Base-by-base conservation (phyloP, 2,329 filamentous ascomycete genomes). In the Colletotrichum navitas region DNA sequence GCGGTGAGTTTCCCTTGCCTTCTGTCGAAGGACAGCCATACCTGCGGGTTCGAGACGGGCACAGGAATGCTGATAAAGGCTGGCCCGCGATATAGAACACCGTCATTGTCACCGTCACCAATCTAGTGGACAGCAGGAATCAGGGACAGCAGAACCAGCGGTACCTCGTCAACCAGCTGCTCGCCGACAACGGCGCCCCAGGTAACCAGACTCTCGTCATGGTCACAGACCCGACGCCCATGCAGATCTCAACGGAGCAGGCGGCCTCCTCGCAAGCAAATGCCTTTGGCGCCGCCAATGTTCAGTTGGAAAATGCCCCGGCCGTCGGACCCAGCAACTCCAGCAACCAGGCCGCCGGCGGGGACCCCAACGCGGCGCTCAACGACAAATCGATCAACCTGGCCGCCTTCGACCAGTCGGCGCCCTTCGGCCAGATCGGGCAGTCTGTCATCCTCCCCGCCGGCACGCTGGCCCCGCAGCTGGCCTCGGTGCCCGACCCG, bases 81-180 rank as follows among this genome's bases (percentile, higher is more conserved):
- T 43, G 65, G 16, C 14, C 12, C 11, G 3, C 12, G 14, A 12
- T 21, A 1, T 47, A 82, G 79, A 83, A 83, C 74, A 79, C 76
- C 11, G 77, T 83, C 43, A 81, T 83, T 43, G 79, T 83, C 12
- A 78, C 76, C 3, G 81, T 83, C 18, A 80, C 81, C 3, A 77
- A 79, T 7, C 70, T 83, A 5, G 74, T 83, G 21, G 81, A 83
- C 67, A 75, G 77, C 26, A 79, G 81, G n/a, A 77, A 76, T 52
- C 66, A 74, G 47, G 72, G 58, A 2, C 69, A 74, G 24, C 66
- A 74, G 71, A 80, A 79, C 74, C 81, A 78, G 36, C 76, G 81
- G 36, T 83, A 83, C 74, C 76, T 83, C 71, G 76, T 83, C 71
- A 83, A 83, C 76, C 79, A 82, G 76, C 78, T 80, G 5, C 75